These are phyloP conservation scores for Acaromyces ingoldii DNA, from an alignment of 1,284 basidiomycete species.

Conservation along the genomic window DNA sequence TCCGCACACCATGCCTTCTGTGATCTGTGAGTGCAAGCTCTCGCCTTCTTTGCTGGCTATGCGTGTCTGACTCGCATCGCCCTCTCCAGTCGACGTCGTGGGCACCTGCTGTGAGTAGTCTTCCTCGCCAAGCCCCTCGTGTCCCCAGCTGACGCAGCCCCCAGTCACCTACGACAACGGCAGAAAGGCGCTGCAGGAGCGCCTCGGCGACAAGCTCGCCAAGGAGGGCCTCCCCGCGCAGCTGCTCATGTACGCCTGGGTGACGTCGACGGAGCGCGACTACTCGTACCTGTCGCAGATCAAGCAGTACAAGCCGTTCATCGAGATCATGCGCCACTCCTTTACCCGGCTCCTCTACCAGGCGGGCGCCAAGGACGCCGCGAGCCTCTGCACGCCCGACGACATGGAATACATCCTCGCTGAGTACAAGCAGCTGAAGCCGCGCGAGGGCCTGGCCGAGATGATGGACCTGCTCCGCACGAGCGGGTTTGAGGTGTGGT, in stretches of 20 bases:
- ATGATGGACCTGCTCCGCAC: constrained; percentile 1
- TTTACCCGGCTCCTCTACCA: background rate
- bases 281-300: background rate
- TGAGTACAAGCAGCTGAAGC: constrained; percentile 2
- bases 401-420: constrained; percentile 4
- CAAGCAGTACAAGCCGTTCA: background rate
- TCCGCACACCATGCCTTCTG: too few species aligned
- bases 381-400: background rate
- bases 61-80: too few species aligned
- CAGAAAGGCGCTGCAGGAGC: background rate
- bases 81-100: too few species aligned
- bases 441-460: constrained; percentile 1
- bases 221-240: background rate
- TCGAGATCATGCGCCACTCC: background rate
- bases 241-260: background rate
- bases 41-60: too few species aligned
- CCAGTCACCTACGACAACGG: constrained; percentile 4
- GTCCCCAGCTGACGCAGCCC: too few species aligned
- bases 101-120: too few species aligned
- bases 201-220: constrained; percentile 2
- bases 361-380: background rate
- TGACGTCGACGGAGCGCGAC: background rate
- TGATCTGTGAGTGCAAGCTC: too few species aligned
- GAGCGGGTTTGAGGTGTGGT: constrained; percentile 2
- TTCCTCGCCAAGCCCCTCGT: too few species aligned